Base-by-base conservation (phyloP, 495 filamentous ascomycete genomes). In the Aspergillus baeticus region DNA sequence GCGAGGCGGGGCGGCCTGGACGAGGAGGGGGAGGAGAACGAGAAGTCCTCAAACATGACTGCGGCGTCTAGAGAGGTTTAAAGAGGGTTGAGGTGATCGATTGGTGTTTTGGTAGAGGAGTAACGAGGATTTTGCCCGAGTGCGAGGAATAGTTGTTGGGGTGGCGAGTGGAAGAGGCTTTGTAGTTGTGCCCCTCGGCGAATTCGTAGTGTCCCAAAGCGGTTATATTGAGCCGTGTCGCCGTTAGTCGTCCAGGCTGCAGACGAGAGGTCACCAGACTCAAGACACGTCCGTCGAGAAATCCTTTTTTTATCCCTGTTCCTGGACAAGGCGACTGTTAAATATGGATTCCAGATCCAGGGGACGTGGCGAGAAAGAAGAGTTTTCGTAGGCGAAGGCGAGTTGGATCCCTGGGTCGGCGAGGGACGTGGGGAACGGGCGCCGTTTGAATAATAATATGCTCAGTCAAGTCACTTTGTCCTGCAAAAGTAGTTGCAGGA, bases 21-120 rank as follows among this genome's bases (percentile, higher is more conserved):
- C 36, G 72, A 75, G 5, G 74, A 73, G 3, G 74, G 67, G 43
- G 74, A 73, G 17, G 74, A 67, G 55, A 77, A 77, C 37, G 75
- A 75, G 62, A 77, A 77, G 61, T 77, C 67, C 59, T 77, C 73
- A 63, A 77, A 77, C 75, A 77, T 77, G 58, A 10, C 22, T 11
- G 20, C 29, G 34, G 34, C n/a, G 34, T 15, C 23, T 26, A 13
- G 10, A 35, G 15, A 20, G 15, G 11, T 34, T 15, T 11, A 8
- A 47, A 17, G 10, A 20, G 15, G 11, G 17, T 15, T 11, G 4
- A 47, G 6, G 10, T 8, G 26, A 29, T 29, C 4, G 26, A 29
- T 29, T 29, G 26, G 8, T 8, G 26, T 3, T 3, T 29, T 29
- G 3, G 26, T 29, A 3, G 26, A 29, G 26, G 26, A 29, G 3